Evolutionary conservation across 31 red algal species (phyloP).

Genomic region (Endocladia muricata): DNA sequence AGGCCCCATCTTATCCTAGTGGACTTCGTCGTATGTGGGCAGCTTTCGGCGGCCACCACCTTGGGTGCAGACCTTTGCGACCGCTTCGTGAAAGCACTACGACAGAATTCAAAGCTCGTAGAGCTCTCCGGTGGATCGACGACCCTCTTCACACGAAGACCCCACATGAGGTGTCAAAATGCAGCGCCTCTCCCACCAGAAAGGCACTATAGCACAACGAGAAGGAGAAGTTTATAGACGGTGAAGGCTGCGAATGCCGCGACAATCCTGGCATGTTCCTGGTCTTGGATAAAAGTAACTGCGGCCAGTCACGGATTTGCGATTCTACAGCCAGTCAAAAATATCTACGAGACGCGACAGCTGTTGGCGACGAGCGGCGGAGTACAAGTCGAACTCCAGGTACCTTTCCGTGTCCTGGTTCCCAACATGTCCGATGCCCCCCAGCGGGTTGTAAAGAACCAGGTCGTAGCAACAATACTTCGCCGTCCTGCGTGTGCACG

Average conservation of each 20-base stretch:
- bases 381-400: background rate
- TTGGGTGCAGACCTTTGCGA: slow-evolving; percentile 14
- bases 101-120: background rate
- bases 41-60: background rate
- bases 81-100: background rate
- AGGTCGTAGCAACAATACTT: background rate
- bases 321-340: background rate
- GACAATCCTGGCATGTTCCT: background rate
- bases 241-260: background rate
- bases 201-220: background rate
- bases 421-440: slow-evolving; percentile 6
- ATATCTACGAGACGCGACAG: background rate
- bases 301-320: background rate
- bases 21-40: background rate
- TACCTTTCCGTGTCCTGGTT: background rate
- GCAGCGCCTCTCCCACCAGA: background rate
- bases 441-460: background rate
- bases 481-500: background rate
- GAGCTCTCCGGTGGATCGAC: background rate
- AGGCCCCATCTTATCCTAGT: background rate
- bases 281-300: background rate
- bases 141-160: background rate
- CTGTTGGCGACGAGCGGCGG: background rate
- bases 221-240: background rate
- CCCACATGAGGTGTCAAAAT: background rate